These are phyloP conservation scores for Boletus fagicola DNA, from an alignment of 768 basidiomycete species.

Conservation along the genomic window DNA sequence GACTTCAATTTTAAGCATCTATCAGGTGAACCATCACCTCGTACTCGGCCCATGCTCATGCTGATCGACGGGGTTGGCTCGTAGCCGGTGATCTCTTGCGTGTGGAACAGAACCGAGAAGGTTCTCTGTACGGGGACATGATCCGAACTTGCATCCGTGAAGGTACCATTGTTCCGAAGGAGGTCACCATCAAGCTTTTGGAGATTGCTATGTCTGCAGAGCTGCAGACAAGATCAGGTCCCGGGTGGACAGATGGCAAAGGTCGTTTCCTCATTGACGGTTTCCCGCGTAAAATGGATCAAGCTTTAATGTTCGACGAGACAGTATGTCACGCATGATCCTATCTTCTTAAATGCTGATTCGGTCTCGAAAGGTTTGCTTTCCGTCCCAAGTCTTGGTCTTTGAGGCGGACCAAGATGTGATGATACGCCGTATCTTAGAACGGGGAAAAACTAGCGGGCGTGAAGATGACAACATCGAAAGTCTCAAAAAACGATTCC, in stretches of 20 bases:
- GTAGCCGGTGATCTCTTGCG: conserved; percentile 96
- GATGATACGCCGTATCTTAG: conserved; percentile 81
- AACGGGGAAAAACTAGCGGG: conserved; percentile 91
- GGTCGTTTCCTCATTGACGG: conserved; percentile 96
- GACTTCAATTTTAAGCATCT: conserved; percentile 91
- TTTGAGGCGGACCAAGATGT: conserved; percentile 85
- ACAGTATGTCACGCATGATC: conserved; percentile 48
- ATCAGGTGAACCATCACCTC: conserved; percentile 57
- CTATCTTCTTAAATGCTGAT: background rate
- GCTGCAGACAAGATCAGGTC: conserved; percentile 43
- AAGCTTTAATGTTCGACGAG: conserved; percentile 88
- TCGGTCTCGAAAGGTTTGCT: conserved; percentile 60
- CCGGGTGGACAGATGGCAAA: conserved; percentile 65
- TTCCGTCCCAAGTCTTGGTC: conserved; percentile 77
- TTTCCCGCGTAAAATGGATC: conserved; percentile 98
- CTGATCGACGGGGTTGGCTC: conserved; percentile 3
- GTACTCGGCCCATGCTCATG: conserved; percentile 6
- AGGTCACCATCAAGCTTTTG: conserved; percentile 93
- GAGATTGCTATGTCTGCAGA: conserved; percentile 84
- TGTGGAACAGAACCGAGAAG: conserved; percentile 86
- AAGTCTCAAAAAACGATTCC: conserved; percentile 95
- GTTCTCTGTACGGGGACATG: conserved; percentile 77
- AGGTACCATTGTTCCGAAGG: conserved; percentile 93
- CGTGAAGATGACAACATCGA: conserved; percentile 93
- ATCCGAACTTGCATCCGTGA: conserved; percentile 88